phyloP scores from a whole-genome alignment of 75 land plant species.

The Pinus albicaulis region DNA sequence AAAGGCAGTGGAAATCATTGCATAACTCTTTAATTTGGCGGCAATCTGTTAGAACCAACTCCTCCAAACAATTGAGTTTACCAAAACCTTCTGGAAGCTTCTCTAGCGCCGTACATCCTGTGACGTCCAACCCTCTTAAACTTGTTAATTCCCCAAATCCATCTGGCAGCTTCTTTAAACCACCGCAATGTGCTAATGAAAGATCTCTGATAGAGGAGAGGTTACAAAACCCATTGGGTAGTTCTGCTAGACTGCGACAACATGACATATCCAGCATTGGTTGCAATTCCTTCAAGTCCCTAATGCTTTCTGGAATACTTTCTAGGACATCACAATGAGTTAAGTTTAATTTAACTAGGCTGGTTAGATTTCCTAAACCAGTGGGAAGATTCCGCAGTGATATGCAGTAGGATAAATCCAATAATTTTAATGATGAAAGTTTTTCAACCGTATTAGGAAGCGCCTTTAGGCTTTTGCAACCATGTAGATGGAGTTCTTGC shows the following conservation, averaged over 20 bases:
- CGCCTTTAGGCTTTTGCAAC: not conserved
- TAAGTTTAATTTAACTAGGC: not conserved
- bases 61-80: not conserved
- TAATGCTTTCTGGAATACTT: not conserved
- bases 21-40: too few species aligned
- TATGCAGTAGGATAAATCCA: not conserved
- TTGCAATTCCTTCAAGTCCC: too few species aligned
- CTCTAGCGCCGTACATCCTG: not conserved
- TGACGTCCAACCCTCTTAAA: not conserved
- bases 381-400: not conserved
- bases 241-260: too few species aligned
- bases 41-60: not conserved
- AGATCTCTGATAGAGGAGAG: not conserved
- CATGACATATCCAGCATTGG: too few species aligned
- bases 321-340: not conserved
- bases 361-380: not conserved
- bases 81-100: constrained; percentile 2
- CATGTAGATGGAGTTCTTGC: not conserved
- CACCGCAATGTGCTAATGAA: not conserved
- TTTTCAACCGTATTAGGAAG: not conserved
- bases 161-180: not conserved
- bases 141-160: not conserved
- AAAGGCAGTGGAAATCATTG: too few species aligned
- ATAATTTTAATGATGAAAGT: not conserved
- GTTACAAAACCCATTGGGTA: too few species aligned